These are phyloP conservation scores for Petrea volubilis DNA, from an alignment of 257 asterid genomes.

Conservation along the genomic window DNA sequence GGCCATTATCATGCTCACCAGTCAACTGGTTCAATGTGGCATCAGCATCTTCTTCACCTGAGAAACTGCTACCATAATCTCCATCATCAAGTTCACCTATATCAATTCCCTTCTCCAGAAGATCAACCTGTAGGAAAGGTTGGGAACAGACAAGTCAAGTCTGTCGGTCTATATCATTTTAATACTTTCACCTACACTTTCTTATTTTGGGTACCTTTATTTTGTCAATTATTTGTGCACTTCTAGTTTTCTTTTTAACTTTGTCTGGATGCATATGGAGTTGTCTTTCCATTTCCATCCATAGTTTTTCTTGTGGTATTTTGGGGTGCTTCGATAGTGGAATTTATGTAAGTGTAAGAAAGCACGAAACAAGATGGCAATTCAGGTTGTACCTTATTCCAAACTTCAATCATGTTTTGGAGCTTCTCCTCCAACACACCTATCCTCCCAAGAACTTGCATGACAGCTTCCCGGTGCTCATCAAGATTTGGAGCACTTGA, in stretches of 20 bases:
- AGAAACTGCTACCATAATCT: conserved; percentile 31
- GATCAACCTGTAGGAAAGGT: conserved; percentile 63
- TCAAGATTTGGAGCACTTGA: conserved; percentile 78
- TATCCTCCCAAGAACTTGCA: conserved; percentile 78
- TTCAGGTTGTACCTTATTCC: conserved; percentile 71
- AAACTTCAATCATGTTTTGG: conserved; percentile 90
- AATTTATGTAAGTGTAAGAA: background rate
- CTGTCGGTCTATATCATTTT: background rate
- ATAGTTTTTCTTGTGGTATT: background rate
- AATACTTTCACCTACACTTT: background rate
- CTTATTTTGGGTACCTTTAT: background rate
- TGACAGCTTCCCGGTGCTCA: conserved; percentile 74
- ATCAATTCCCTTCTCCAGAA: conserved; percentile 44
- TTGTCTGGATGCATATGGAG: background rate
- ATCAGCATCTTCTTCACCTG: conserved; percentile 49
- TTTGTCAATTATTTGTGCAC: background rate
- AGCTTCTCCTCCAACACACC: conserved; percentile 86
- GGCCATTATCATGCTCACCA: conserved; percentile 26
- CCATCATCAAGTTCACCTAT: conserved; percentile 37
- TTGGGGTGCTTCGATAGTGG: background rate
- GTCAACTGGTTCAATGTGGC: conserved; percentile 35
- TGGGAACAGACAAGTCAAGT: conserved; percentile 10
- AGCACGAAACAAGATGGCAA: background rate
- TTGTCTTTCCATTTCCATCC: background rate
- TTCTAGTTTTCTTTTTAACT: conserved; percentile 5